Conservation (phyloP, 352 stramenopile genomes). For the Pythium grandisporangium region DNA sequence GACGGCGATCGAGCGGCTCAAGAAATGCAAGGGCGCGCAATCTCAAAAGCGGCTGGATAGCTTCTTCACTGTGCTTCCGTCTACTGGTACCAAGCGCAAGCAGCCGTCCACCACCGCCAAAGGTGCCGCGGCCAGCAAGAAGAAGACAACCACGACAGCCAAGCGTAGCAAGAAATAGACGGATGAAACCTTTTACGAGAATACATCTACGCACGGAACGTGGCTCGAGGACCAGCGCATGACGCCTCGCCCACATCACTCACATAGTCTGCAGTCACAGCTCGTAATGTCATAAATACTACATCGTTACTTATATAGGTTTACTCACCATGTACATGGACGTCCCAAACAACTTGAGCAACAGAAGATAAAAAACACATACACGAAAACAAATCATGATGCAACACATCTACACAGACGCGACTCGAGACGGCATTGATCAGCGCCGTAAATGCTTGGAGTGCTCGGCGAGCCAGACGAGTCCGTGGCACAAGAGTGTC, state of each 20-base stretch:
- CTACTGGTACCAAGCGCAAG: slow-evolving; percentile 56
- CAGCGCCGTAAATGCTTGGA: slow-evolving; percentile 45
- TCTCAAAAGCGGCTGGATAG: slow-evolving; percentile 95
- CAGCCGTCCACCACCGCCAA: slow-evolving; percentile 18
- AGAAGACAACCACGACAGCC: slow-evolving; percentile 19
- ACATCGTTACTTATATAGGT: too few species aligned
- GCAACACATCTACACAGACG: too few species aligned
- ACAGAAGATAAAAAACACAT: too few species aligned
- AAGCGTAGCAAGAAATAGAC: slow-evolving; percentile 56
- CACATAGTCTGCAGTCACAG: too few species aligned
- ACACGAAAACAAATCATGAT: too few species aligned
- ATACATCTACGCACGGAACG: too few species aligned
- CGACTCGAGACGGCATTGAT: neutral
- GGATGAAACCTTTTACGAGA: too few species aligned
- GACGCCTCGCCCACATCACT: too few species aligned
- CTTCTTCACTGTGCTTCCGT: slow-evolving; percentile 91
- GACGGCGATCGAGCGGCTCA: slow-evolving; percentile 91
- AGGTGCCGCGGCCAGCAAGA: slow-evolving; percentile 20
- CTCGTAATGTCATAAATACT: too few species aligned
- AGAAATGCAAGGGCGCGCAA: slow-evolving; percentile 93
- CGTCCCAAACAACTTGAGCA: too few species aligned
- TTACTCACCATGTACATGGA: too few species aligned
- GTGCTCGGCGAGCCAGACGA: slow-evolving; percentile 74
- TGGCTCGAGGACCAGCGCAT: too few species aligned
- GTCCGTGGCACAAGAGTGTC: slow-evolving; percentile 69